Percentiles rank a stretch among this genome's conserved stretches.
phyloP scores from a whole-genome alignment of 1,139 yeast species.

The Meyerozyma elateridarum region DNA sequence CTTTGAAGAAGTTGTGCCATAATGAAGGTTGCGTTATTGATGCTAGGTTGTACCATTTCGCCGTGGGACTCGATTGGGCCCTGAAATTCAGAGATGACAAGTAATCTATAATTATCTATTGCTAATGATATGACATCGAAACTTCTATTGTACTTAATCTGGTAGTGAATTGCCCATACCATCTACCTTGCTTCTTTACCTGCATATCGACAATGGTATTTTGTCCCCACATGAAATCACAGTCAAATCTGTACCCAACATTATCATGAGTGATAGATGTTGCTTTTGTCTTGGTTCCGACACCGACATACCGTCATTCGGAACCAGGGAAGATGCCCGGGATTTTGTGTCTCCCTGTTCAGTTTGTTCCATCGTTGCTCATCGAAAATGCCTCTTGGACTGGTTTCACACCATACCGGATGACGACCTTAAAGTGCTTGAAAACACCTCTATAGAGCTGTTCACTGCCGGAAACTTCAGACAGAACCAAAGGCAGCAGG shows the following conservation, averaged over 20 bases:
- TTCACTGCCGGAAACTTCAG: too few species aligned
- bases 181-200: not conserved
- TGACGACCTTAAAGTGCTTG: slow-evolving; percentile 25
- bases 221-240: too few species aligned
- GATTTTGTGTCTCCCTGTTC: slow-evolving; percentile 39
- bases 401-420: slow-evolving; percentile 40
- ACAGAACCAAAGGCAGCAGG: too few species aligned
- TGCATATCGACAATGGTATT: not conserved
- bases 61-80: slow-evolving; percentile 53
- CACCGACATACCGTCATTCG: slow-evolving; percentile 41
- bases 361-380: slow-evolving; percentile 35
- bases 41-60: slow-evolving; percentile 82
- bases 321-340: slow-evolving; percentile 32
- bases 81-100: slow-evolving; percentile 1
- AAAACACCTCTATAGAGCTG: too few species aligned
- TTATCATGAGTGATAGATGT: slow-evolving; percentile 19
- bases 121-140: too few species aligned
- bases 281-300: slow-evolving; percentile 40
- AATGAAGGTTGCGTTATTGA: slow-evolving; percentile 72
- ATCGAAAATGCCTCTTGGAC: slow-evolving; percentile 38
- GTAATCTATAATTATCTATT: too few species aligned
- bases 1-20: slow-evolving; percentile 43
- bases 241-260: not conserved
- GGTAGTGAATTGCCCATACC: slow-evolving; percentile 2
- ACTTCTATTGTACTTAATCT: too few species aligned